Base-by-base conservation (phyloP, 208 protist genomes). In the Wallacemonas rigidus region DNA sequence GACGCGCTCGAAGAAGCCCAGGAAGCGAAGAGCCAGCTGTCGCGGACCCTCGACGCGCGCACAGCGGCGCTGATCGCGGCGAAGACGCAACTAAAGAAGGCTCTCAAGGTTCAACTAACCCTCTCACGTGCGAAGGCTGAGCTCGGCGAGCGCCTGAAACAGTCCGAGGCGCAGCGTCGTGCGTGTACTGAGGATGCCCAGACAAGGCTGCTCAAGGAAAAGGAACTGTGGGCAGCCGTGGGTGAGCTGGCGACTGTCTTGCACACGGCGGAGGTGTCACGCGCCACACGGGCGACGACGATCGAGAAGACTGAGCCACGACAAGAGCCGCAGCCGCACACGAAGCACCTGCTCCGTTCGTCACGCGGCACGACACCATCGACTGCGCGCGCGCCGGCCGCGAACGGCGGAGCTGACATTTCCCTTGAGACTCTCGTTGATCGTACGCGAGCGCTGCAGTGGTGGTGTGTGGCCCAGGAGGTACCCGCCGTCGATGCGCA, bases 41-140 rank as follows among this genome's bases (percentile, higher is more conserved):
- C 40, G 44, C 43, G 64, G 56, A 15, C 56, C 51, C 57, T 60
- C 40, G 75, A 69, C 0, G 65, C 2, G 36, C 39, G 12, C 5
- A 3, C 40, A 39, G 35, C 11, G 44, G 56, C 64, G 2, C 77
- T 83, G 2, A 55, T 82, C 3, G n/a, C 65, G 3, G 61, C 71
- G 2, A 81, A 78, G 36, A 75, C 74, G 35, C 43, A 76, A 41
- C 58, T 81, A 45, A 77, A 77, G 43, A 51, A 47, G 3, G 71
- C 81, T 3, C 72, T 87, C 39, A 68, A 71, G 2, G 67, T 57
- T 4, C 77, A 80, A 62, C 68, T 86, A 12, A 2, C 9, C 15
- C 64, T 67, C 0, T 63, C 74, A 6, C 44, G 11, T 5, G 55
- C 64, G 26, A 55, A n/a, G 7, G 12, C 4, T 12, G 7, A n/a